Percentiles rank a stretch among this genome's conserved stretches.
Evolutionary conservation across 768 basidiomycete genomes (phyloP).

Genomic region (Pluteus cervinus): DNA sequence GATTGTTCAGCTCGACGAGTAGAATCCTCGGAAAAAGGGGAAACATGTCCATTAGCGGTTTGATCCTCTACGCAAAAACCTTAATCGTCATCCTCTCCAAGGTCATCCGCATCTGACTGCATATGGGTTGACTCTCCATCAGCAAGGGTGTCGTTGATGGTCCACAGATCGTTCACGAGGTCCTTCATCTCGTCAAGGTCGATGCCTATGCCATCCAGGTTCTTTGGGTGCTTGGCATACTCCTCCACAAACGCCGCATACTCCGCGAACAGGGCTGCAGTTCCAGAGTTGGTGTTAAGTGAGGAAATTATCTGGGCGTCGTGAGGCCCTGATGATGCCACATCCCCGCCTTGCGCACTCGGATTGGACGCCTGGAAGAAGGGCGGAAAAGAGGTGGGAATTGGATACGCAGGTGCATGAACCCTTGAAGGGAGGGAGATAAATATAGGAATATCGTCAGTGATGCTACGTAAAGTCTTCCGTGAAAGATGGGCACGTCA

Average conservation of each 20-base stretch:
- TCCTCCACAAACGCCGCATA: slow-evolving; percentile 49
- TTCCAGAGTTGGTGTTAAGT: slow-evolving; percentile 34
- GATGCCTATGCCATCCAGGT: slow-evolving; percentile 31
- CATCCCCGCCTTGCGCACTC: background rate
- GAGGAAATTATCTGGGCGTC: slow-evolving; percentile 33
- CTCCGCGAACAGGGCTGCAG: slow-evolving; percentile 34
- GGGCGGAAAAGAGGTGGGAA: slow-evolving; percentile 54
- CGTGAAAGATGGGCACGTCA: slow-evolving; percentile 16
- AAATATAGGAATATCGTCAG: slow-evolving; percentile 6
- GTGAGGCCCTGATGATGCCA: background rate
- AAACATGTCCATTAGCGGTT: too few species aligned
- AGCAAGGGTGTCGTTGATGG: slow-evolving; percentile 41
- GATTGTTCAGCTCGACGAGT: too few species aligned
- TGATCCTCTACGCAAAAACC: slow-evolving; percentile 12
- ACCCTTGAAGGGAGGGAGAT: slow-evolving; percentile 25
- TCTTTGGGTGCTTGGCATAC: slow-evolving; percentile 29
- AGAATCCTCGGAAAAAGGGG: too few species aligned
- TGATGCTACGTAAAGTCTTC: slow-evolving; percentile 1
- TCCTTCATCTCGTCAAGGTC: slow-evolving; percentile 54
- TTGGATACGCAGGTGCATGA: slow-evolving; percentile 47
- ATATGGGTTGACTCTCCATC: too few species aligned
- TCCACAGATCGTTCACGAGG: slow-evolving; percentile 54
- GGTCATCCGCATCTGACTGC: slow-evolving; percentile 19
- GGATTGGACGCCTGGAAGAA: slow-evolving; percentile 26
- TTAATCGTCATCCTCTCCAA: slow-evolving; percentile 14